These are phyloP conservation scores for Wickerhamiella cacticola DNA, from an alignment of 805 yeast genomes.

Conservation along the genomic window DNA sequence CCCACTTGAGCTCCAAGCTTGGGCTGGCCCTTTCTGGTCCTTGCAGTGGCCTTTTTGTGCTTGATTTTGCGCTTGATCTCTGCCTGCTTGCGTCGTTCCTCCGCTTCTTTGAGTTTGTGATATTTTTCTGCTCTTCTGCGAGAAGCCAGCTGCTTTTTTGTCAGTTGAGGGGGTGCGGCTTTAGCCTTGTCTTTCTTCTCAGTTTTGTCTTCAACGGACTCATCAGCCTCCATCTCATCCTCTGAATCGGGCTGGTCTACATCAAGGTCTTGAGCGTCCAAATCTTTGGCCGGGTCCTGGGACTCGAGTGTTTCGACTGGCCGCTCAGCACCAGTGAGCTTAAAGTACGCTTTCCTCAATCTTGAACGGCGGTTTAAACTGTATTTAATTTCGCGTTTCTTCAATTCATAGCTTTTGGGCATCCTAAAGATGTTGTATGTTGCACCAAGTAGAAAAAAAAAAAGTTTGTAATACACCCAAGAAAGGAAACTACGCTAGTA, in stretches of 20 bases:
- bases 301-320: constrained; percentile 32
- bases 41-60: constrained; percentile 37
- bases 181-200: constrained; percentile 2
- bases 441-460: background rate
- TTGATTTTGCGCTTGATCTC: constrained; percentile 32
- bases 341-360: constrained; percentile 68
- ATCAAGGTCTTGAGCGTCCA: constrained; percentile 6
- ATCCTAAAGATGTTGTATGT: too few species aligned
- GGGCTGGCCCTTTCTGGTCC: constrained; percentile 74
- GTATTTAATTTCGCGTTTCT: constrained; percentile 54
- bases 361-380: constrained; percentile 71
- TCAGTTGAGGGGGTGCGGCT: constrained; percentile 18
- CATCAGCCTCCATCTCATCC: constrained; percentile 20
- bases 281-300: background rate
- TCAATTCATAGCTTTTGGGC: constrained; percentile 23
- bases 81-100: constrained; percentile 33
- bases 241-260: constrained; percentile 14
- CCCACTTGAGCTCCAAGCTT: constrained; percentile 81
- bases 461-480: background rate
- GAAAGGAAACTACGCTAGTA: too few species aligned
- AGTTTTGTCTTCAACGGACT: constrained; percentile 10
- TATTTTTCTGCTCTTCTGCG: constrained; percentile 35
- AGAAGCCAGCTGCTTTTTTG: constrained; percentile 31
- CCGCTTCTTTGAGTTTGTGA: constrained; percentile 29
- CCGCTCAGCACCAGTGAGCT: constrained; percentile 48